phyloP scores from a whole-genome alignment of 352 stramenopile species.

The Phytophthora nicotianae region DNA sequence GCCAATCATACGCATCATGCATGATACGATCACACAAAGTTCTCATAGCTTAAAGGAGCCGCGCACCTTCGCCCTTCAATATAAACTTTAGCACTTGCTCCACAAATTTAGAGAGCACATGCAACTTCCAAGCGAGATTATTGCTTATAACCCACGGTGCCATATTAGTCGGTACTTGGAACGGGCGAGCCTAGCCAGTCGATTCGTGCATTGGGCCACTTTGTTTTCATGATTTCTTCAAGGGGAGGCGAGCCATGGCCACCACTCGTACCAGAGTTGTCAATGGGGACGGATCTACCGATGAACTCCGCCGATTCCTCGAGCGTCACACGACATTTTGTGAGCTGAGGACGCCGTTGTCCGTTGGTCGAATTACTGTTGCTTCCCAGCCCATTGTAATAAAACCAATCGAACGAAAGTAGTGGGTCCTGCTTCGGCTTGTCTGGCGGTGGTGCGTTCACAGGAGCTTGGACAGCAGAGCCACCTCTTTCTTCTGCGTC shows the following conservation, averaged over 20 bases:
- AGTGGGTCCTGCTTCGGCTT: background rate
- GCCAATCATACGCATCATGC: too few species aligned
- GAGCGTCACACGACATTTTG: slow-evolving; percentile 48
- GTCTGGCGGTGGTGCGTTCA: background rate
- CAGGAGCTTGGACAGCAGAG: background rate
- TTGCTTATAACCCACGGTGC: background rate
- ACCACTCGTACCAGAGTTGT: slow-evolving; percentile 40
- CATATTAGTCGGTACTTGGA: slow-evolving; percentile 54
- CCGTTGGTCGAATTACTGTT: slow-evolving; percentile 3
- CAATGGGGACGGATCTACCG: slow-evolving; percentile 68
- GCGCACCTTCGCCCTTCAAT: too few species aligned
- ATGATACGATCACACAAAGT: too few species aligned
- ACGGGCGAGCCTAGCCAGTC: slow-evolving; percentile 48
- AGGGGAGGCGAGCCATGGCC: slow-evolving; percentile 57
- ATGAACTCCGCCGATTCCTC: slow-evolving; percentile 56
- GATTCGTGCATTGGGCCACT: slow-evolving; percentile 62
- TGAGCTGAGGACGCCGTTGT: slow-evolving; percentile 39
- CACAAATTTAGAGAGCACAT: background rate
- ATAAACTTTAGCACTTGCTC: too few species aligned
- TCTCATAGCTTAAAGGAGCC: too few species aligned
- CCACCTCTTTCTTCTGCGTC: slow-evolving; percentile 50
- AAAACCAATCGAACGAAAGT: slow-evolving; percentile 42
- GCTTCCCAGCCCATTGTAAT: slow-evolving; percentile 39
- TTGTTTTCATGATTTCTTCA: slow-evolving; percentile 83
- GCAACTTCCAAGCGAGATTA: background rate